Conservation (phyloP, 140 eudicot genomes). For the Bidens hawaiensis region DNA sequence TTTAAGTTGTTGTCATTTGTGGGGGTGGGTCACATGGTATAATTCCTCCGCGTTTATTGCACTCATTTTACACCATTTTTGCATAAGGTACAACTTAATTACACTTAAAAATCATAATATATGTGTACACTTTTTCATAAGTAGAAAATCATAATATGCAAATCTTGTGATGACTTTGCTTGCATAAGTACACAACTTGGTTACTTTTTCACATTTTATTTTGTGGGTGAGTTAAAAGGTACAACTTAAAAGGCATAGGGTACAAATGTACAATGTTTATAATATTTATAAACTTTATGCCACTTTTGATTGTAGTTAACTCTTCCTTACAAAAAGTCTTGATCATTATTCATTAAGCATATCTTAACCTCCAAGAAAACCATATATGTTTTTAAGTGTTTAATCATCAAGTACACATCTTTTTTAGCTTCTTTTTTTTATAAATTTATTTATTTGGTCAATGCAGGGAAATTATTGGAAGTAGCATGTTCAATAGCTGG, state of each 20-base stretch:
- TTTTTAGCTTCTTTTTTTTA: background rate
- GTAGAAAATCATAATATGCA: background rate
- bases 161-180: constrained; percentile 19
- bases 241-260: background rate
- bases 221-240: background rate
- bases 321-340: constrained; percentile 13
- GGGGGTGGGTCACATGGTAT: constrained; percentile 36
- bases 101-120: background rate
- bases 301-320: constrained; percentile 26
- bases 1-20: background rate
- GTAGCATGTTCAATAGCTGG: constrained; percentile 62
- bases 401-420: constrained; percentile 5
- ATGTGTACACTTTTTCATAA: background rate
- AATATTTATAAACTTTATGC: constrained; percentile 18
- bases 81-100: constrained; percentile 5
- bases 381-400: background rate
- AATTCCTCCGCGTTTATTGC: constrained; percentile 28
- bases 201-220: too few species aligned
- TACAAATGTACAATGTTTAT: constrained; percentile 8
- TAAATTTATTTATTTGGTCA: background rate
- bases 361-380: constrained; percentile 9
- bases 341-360: constrained; percentile 25
- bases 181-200: constrained; percentile 13
- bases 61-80: background rate
- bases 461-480: constrained; percentile 80